Base-by-base conservation (phyloP, 805 yeast genomes). In the Metschnikowia lunata region DNA sequence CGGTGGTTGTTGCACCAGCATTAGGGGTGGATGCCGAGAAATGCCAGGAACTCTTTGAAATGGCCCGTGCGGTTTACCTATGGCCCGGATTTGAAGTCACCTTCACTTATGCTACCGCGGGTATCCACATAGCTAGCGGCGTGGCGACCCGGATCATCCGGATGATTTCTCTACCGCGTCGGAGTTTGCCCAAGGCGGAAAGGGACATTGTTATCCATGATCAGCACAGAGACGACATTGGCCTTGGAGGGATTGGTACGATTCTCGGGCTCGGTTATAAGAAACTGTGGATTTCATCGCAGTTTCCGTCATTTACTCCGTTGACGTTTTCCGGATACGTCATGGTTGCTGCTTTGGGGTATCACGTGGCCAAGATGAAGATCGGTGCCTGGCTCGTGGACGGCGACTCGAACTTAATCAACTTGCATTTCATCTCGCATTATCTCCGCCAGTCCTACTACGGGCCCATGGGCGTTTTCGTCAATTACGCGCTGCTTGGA, bases 11-110 rank as follows among this genome's bases (percentile, higher is more conserved):
- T 1, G 69, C 76, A 0, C 91, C 93, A 0, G 56, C 74, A 4
- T 37, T 67, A 6, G 58, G 60, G 5, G 54, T 78, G 4, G 74
- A 78, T 7, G 45, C 63, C 1, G 69, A 60, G 0, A 43, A 70
- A 2, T 75, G 78, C 3, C 75, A 81, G 41, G 83, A 81, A 41
- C 51, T 79, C 29, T 66, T 85, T 40, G 76, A 81, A 49, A 67
- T 82, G 64, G 79, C 80, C 0, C 68, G 91, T 32, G 74, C 79
- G 13, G 52, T 85, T 0, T 85, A 85, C 58, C 85, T 81, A 45
- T 46, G 55, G 8, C 72, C 81, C 0, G 51, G 63, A 1, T 61
- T 80, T 11, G 91, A 84, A 55, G 58, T 58, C 7, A 42, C 67
- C 0, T 52, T 77, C n/a, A 67, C 82, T 0, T 67, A 66, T 49